A percentile compares a stretch with the other conserved stretches of the same genome.
Conservation (phyloP, 192 early-diverging fungal species). For the Umbelopsis ramanniana region DNA sequence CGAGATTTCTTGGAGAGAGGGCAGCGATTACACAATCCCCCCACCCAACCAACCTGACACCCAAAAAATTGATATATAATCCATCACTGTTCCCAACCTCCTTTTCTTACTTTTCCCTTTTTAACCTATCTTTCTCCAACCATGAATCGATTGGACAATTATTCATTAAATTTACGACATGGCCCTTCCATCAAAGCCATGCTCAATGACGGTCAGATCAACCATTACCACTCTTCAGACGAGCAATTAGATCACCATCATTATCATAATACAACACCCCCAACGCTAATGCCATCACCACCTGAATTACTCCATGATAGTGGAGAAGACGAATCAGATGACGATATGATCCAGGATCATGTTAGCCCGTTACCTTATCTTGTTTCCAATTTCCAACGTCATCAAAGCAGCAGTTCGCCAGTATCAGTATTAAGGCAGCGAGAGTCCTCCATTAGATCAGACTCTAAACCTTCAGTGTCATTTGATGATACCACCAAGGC, state of each 20-base stretch:
- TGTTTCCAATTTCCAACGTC: not conserved
- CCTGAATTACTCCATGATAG: constrained; percentile 40
- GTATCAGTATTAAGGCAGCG: not conserved
- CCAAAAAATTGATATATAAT: constrained; percentile 4
- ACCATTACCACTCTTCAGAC: not conserved
- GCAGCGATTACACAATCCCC: too few relatives aligned
- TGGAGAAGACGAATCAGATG: constrained; percentile 37
- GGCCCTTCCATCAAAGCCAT: not conserved
- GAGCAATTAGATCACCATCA: not conserved
- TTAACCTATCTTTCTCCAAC: not conserved
- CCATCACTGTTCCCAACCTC: not conserved
- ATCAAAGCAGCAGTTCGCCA: not conserved
- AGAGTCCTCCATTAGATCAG: constrained; percentile 15
- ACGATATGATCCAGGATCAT: constrained; percentile 23
- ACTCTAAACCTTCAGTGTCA: not conserved
- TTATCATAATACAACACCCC: not conserved
- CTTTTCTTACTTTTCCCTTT: not conserved
- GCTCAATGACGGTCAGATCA: not conserved
- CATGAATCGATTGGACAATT: not conserved
- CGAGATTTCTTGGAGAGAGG: not conserved
- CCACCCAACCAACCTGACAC: not conserved
- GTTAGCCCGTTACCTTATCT: constrained; percentile 9
- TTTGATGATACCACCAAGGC: not conserved
- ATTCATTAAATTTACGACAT: constrained; percentile 5
- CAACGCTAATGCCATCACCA: constrained; percentile 29